Evolutionary conservation across 2,329 filamentous ascomycete species (phyloP).

Genomic region (Fusarium sp.): DNA sequence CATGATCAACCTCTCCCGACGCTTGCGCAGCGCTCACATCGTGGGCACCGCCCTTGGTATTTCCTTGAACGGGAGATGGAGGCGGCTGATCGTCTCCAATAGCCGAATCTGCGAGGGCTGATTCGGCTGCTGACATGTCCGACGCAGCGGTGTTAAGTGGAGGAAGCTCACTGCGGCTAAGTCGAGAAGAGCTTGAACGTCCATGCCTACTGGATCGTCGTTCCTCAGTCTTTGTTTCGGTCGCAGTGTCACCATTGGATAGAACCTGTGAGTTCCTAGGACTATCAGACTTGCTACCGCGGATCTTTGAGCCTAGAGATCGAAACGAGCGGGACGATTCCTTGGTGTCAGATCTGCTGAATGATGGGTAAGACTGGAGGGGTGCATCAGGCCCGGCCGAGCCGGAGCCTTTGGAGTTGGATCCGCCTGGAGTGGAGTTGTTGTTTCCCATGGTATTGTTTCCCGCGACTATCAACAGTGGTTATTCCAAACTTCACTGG

Average conservation of each 20-base stretch:
- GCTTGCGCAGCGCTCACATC: constrained; percentile 84
- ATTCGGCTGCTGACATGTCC: constrained; percentile 53
- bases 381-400: constrained; percentile 53
- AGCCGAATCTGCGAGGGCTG: constrained; percentile 46
- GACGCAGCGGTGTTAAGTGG: constrained; percentile 53
- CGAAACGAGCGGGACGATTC: constrained; percentile 90
- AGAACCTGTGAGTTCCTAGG: constrained; percentile 79
- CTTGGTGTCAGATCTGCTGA: constrained; percentile 91
- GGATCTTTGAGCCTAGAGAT: constrained; percentile 89
- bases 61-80: constrained; percentile 85
- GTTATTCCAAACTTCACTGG: constrained; percentile 45
- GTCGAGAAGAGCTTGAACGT: constrained; percentile 57
- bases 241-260: constrained; percentile 63
- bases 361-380: constrained; percentile 88
- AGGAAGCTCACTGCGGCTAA: constrained; percentile 57
- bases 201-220: constrained; percentile 74
- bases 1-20: constrained; percentile 90
- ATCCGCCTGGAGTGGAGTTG: constrained; percentile 67
- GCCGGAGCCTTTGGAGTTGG: constrained; percentile 60
- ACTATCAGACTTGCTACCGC: constrained; percentile 79
- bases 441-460: constrained; percentile 74
- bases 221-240: constrained; percentile 72
- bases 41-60: constrained; percentile 76
- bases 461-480: constrained; percentile 33
- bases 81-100: constrained; percentile 68